Evolutionary conservation across 2,329 filamentous ascomycete genomes (phyloP).

Genomic region (Sporothrix sp.): DNA sequence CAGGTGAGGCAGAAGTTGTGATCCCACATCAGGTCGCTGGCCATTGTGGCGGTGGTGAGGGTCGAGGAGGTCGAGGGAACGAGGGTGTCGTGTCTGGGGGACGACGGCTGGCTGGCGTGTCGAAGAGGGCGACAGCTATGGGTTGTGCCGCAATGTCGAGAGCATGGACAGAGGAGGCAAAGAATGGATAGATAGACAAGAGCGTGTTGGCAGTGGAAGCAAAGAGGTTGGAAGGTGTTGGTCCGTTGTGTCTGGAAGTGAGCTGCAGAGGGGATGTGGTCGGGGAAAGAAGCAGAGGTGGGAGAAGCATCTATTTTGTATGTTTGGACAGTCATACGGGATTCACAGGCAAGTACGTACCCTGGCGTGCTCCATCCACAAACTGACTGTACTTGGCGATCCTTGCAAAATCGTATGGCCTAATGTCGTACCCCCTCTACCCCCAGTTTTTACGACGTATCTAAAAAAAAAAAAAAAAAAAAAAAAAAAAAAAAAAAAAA

Average conservation of each 20-base stretch:
- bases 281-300: constrained; percentile 8
- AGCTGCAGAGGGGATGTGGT: background rate
- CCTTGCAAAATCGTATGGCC: constrained; percentile 14
- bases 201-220: background rate
- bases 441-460: constrained; percentile 6
- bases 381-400: constrained; percentile 7
- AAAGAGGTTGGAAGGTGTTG: constrained; percentile 1
- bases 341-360: constrained; percentile 4
- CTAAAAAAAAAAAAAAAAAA: constrained; percentile 4
- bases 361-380: constrained; percentile 6
- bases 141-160: background rate
- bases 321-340: constrained; percentile 14
- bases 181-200: background rate
- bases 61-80: no score
- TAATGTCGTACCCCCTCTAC: constrained; percentile 11
- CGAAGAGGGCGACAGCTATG: background rate
- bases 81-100: background rate
- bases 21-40: constrained; percentile 59
- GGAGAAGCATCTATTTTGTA: constrained; percentile 19
- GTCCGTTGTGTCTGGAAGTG: background rate
- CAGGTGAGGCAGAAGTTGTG: constrained; percentile 91
- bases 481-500: background rate
- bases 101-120: background rate
- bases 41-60: constrained; percentile 29
- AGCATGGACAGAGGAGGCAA: background rate